Evolutionary conservation across 768 basidiomycete genomes (phyloP), one percentile per base, ranked within the genome.

Genomic region (Amanita thiersii): DNA sequence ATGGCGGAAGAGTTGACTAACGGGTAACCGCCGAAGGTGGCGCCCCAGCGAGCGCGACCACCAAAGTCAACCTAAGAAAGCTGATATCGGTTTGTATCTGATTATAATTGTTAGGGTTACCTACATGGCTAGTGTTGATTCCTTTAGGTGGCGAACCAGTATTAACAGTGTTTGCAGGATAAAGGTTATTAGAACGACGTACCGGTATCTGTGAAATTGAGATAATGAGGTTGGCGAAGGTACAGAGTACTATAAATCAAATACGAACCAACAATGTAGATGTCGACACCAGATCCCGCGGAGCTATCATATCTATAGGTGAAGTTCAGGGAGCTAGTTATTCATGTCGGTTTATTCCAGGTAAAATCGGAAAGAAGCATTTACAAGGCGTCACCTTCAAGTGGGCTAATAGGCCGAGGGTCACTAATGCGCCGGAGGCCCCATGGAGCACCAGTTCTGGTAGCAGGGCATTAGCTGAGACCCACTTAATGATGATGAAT

Each of bases 41-140:
- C 51, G 7, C 68, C 70, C 62, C 63, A 68, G 12, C 41, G 48
- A 12, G 68, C 69, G 25, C 70, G 66, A 3, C 66, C 68, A 43
- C 55, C 64, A 41, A 72, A 72, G 44, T 65, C 50, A 12, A 34
- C 36, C 65, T 66, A 46, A 39, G 11, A 25, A 20, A 39, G 15
- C 15, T 39, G 8, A n/a, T n/a, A n/a, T n/a, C n/a, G 5, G 4
- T 11, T 28, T 9, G 44, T 6, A 41, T 30, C 29, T 15, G 6
- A 4, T 25, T 19, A 20, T 18, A 24, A 26, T 19, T 30, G 2
- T 11, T n/a, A 37, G 14, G 34, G 33, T 30, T 15, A 43, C 56
- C 10, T 46, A 58, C 57, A 44, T 60, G 58, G 25, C 28, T 42
- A 15, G 41, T 48, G 35, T 45, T 49, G 18, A 60, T 44, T 29